These are phyloP conservation scores for Lotus japonicus DNA, from an alignment of 306 rosid species.

Conservation along the genomic window DNA sequence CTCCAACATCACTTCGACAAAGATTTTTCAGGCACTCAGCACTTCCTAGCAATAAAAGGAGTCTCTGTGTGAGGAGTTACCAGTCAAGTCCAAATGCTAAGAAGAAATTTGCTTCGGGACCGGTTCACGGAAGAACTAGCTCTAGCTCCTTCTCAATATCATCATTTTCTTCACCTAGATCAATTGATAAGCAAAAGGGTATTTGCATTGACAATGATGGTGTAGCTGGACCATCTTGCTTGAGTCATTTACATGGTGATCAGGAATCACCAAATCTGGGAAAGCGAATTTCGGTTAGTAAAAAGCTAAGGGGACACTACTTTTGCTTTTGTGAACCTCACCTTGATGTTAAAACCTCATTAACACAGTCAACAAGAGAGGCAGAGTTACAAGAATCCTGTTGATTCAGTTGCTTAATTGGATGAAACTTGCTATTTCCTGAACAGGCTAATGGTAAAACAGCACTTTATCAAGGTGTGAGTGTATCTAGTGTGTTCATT, in stretches of 20 bases:
- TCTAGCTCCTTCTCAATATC: constrained; percentile 72
- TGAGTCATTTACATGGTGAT: constrained; percentile 31
- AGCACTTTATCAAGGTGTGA: no score
- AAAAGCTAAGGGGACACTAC: constrained; percentile 45
- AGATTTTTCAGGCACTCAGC: constrained; percentile 54
- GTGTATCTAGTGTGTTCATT: neutral
- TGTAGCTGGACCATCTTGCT: constrained; percentile 52
- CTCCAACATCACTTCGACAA: constrained; percentile 63
- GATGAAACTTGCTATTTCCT: neutral
- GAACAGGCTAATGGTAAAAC: no score
- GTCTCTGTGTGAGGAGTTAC: constrained; percentile 62
- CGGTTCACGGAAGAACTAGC: constrained; percentile 49
- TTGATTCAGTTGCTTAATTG: constrained; percentile 41
- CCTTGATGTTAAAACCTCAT: constrained; percentile 35
- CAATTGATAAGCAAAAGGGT: constrained; percentile 57
- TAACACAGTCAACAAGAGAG: constrained; percentile 37
- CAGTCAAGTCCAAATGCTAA: constrained; percentile 81
- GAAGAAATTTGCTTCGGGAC: constrained; percentile 69
- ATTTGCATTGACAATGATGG: constrained; percentile 41
- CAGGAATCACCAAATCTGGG: constrained; percentile 21
- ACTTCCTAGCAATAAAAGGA: constrained; percentile 55
- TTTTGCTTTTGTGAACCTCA: constrained; percentile 60
- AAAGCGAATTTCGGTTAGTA: constrained; percentile 28
- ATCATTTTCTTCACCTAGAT: constrained; percentile 57
- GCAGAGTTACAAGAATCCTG: constrained; percentile 39